Percentiles rank a stretch among this genome's conserved stretches.
Conservation (phyloP, 164 flowering plant genomes). For the Chloranthus sessilifolius region DNA sequence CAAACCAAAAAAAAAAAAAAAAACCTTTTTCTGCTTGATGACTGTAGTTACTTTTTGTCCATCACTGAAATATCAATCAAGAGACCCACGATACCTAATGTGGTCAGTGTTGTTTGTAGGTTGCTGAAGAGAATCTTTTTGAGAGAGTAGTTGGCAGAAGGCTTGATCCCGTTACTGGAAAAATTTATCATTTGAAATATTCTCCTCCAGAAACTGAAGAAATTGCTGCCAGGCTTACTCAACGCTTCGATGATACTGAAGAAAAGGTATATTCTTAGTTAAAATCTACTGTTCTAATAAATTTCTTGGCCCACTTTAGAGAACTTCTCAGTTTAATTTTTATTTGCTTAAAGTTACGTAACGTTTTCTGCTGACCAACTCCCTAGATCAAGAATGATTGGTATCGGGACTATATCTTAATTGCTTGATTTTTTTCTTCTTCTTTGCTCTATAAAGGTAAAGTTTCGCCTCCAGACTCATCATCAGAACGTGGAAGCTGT, state of each 20-base stretch:
- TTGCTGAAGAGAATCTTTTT: conserved; percentile 81
- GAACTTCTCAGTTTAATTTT: background rate
- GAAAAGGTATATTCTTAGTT: conserved; percentile 55
- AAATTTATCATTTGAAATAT: conserved; percentile 88
- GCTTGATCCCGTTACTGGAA: conserved; percentile 94
- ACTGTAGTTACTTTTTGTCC: too few species aligned
- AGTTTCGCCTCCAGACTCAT: conserved; percentile 75
- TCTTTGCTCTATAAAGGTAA: conserved; percentile 45
- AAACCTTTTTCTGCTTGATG: too few species aligned
- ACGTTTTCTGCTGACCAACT: too few species aligned
- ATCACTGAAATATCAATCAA: too few species aligned
- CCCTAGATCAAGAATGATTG: too few species aligned
- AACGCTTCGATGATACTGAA: conserved; percentile 97
- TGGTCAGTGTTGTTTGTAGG: too few species aligned
- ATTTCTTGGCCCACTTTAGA: too few species aligned
- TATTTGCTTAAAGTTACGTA: too few species aligned
- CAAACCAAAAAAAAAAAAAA: too few species aligned
- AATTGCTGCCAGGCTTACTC: conserved; percentile 87
- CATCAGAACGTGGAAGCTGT: conserved; percentile 83
- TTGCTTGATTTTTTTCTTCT: too few species aligned
- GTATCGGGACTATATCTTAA: too few species aligned
- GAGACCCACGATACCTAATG: too few species aligned
- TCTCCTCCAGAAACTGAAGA: conserved; percentile 94
- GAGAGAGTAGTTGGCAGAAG: conserved; percentile 97
- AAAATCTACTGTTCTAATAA: background rate